Base-by-base conservation (phyloP, 495 filamentous ascomycete species). In the Baudoinia panamericana region DNA sequence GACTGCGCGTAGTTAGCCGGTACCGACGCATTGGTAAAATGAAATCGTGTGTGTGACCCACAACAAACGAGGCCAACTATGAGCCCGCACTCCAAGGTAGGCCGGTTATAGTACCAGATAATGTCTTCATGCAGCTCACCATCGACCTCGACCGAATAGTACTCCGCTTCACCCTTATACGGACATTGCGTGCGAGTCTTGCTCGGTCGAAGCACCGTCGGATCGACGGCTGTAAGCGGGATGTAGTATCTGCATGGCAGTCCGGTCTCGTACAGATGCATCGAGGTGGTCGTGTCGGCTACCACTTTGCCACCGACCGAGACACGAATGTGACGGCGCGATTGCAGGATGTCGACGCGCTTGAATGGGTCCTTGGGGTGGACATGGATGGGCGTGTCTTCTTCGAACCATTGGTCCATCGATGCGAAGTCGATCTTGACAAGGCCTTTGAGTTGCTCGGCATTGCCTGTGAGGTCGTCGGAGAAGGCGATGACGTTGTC, bases 341-440 rank as follows among this genome's bases (percentile, higher is more conserved):
- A 73, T 9, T 58, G 53, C 10, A 76, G 45, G 43, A 67, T 64
- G 30, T 76, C 72, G 42, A 79, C 62, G n/a, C 75, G 65, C 40
- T 72, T 73, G 53, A 50, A 61, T 0, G 73, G 74, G 48, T 76
- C 71, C 43, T 75, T 76, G 5, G 75, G 69, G 46, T 79, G 75
- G 4, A 63, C 59, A 41, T 64, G 64, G 32, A 78, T 68, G 4
- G 59, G 66, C 16, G 59, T 56, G 40, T 76, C 72, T 60, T 80
- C 76, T 48, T 67, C 69, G 50, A 68, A 76, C 73, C 73, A 80
- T 13, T 62, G 60, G 46, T 73, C 50, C 3, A 50, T 25, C 15
- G 20, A 25, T 19, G 30, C 43, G 36, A 53, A 54, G 5, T 48
- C 35, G 36, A 63, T 41, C 25, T 54, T 58, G 20, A 61, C 57